These are phyloP conservation scores for Fragosphaeria purpurea DNA, from an alignment of 2,329 filamentous ascomycete genomes.

Conservation along the genomic window DNA sequence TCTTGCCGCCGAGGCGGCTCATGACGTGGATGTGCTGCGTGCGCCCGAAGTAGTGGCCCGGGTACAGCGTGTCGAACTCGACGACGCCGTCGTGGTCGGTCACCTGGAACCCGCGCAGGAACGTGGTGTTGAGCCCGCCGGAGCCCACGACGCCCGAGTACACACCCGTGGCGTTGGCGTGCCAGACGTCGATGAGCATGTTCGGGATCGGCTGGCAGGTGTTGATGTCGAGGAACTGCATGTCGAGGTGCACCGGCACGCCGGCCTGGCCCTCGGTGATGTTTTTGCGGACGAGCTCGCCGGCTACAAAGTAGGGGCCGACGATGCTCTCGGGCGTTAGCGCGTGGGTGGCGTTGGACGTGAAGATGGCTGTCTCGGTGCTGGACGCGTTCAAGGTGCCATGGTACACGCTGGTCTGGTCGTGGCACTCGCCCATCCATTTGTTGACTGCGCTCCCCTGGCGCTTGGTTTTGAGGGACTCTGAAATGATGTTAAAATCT, in stretches of 20 bases:
- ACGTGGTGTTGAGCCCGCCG: conserved; percentile 29
- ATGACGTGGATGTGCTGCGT: conserved; percentile 28
- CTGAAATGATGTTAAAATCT: too few relatives aligned
- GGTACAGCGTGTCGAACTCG: conserved; percentile 32
- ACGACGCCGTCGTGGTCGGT: conserved; percentile 30
- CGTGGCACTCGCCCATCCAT: conserved; percentile 27
- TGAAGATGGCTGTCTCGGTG: conserved; percentile 27
- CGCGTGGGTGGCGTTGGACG: conserved; percentile 34
- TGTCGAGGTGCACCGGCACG: conserved; percentile 37
- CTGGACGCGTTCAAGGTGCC: conserved; percentile 23
- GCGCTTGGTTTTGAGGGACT: conserved; percentile 1
- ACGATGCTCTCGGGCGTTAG: conserved; percentile 43
- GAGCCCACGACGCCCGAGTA: conserved; percentile 26
- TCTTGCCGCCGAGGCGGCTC: conserved; percentile 17
- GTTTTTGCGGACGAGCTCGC: conserved; percentile 39
- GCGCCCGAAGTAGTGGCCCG: conserved; percentile 34
- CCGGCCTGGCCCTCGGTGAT: conserved; percentile 37
- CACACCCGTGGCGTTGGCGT: conserved; percentile 30
- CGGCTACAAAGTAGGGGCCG: conserved; percentile 45
- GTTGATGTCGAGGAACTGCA: conserved; percentile 43
- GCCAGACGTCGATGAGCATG: conserved; percentile 43
- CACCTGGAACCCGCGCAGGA: conserved; percentile 33
- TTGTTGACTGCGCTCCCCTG: conserved; percentile 22
- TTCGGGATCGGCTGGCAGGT: conserved; percentile 41
- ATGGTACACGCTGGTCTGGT: conserved; percentile 11